phyloP scores from a whole-genome alignment of 2,329 filamentous ascomycete species.

The Chaetomiaceae sp. region DNA sequence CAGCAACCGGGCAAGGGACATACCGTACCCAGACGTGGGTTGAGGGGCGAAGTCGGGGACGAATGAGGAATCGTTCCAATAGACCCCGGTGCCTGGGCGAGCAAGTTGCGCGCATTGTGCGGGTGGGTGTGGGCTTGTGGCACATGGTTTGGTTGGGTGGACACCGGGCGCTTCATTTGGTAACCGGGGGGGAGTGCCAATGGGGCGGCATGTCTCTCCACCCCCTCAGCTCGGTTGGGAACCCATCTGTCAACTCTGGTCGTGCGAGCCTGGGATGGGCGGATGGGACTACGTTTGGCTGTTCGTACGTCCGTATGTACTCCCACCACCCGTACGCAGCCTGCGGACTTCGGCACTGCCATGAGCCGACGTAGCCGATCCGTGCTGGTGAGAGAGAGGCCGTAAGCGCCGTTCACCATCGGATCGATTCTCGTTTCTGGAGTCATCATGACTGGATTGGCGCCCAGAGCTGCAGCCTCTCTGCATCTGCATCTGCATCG shows the following conservation, averaged over 20 bases:
- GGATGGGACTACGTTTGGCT: too few species aligned
- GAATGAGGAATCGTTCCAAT: neutral
- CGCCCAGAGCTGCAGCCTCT: neutral
- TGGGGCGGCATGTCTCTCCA: neutral
- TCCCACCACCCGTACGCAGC: too few species aligned
- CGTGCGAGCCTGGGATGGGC: too few species aligned
- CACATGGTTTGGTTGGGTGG: slow-evolving; percentile 5
- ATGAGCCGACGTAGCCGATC: neutral
- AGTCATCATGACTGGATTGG: neutral
- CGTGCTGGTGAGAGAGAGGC: too few species aligned
- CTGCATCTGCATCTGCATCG: neutral
- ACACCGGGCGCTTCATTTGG: slow-evolving; percentile 5
- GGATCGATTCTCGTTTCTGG: too few species aligned
- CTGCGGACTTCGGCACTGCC: too few species aligned
- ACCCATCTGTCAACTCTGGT: too few species aligned
- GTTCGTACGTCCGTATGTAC: too few species aligned
- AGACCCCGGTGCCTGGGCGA: slow-evolving; percentile 3
- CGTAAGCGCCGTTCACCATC: too few species aligned
- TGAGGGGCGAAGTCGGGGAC: neutral
- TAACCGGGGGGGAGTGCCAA: neutral
- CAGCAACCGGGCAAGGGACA: neutral
- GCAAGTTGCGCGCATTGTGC: slow-evolving; percentile 22
- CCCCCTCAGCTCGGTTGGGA: neutral
- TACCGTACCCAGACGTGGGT: neutral
- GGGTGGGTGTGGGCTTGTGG: slow-evolving; percentile 5